A percentile compares a stretch with the other conserved stretches of the same genome.
phyloP scores from a whole-genome alignment of 2,329 filamentous ascomycete genomes.

The Chaetomium globosum region DNA sequence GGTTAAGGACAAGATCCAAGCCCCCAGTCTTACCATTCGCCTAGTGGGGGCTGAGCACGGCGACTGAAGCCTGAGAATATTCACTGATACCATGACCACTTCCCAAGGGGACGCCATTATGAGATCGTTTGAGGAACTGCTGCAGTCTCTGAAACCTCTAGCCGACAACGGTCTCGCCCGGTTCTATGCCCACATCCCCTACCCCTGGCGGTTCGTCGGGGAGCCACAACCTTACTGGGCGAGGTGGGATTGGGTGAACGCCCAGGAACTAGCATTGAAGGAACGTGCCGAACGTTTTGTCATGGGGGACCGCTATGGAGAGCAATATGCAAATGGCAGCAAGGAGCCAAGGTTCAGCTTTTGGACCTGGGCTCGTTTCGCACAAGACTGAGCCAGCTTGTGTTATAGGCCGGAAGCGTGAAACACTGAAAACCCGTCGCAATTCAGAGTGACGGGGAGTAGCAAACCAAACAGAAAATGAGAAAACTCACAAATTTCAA shows the following conservation, averaged over 20 bases:
- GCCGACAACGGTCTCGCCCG: constrained; percentile 4
- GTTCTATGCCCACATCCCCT: constrained; percentile 3
- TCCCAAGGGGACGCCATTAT: not conserved
- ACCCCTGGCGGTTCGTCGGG: not conserved
- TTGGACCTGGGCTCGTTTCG: not conserved
- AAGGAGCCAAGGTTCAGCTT: constrained; percentile 9
- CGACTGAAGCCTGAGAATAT: not conserved
- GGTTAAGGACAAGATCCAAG: constrained; percentile 20
- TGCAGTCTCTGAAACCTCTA: constrained; percentile 1
- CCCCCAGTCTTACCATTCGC: constrained; percentile 15
- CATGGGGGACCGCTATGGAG: constrained; percentile 7
- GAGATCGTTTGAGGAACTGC: not conserved
- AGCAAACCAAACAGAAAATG: too few species aligned
- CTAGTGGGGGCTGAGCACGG: not conserved
- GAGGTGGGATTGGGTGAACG: not conserved
- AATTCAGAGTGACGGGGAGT: too few species aligned
- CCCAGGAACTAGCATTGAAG: not conserved
- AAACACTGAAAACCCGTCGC: too few species aligned
- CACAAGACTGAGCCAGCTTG: not conserved
- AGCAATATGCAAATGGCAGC: not conserved
- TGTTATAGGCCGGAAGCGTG: too few species aligned
- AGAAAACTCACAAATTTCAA: too few species aligned
- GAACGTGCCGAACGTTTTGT: not conserved
- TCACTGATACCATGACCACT: not conserved
- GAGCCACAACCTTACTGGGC: not conserved